These are phyloP conservation scores for Mycena sanguinolenta DNA, from an alignment of 768 basidiomycete species.

Conservation along the genomic window DNA sequence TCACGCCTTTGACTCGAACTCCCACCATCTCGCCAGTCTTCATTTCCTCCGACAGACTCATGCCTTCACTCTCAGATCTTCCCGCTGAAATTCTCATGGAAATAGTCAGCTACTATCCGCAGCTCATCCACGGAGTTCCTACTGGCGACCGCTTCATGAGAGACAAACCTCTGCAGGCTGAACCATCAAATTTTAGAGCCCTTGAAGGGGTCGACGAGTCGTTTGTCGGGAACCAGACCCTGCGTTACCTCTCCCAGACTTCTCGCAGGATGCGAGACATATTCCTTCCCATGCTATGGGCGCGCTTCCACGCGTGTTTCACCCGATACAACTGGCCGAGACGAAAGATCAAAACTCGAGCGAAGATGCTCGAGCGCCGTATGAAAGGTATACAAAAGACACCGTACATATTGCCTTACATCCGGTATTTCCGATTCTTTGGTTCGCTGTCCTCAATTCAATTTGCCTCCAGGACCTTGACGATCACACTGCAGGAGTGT, in stretches of 20 bases:
- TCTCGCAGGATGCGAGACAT: slow-evolving; percentile 6
- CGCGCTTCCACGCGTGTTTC: slow-evolving; percentile 6
- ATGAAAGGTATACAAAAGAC: slow-evolving; percentile 26
- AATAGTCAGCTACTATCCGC: slow-evolving; percentile 19
- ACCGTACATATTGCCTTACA: slow-evolving; percentile 9
- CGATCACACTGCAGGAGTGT: slow-evolving; percentile 15
- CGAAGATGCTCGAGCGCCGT: slow-evolving; percentile 29
- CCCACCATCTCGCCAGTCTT: too few species aligned
- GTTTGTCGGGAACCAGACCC: slow-evolving; percentile 10
- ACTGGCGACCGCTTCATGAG: too few species aligned
- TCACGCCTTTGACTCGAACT: too few species aligned
- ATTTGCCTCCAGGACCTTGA: background rate
- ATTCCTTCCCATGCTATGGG: slow-evolving; percentile 21
- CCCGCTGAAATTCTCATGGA: slow-evolving; percentile 26
- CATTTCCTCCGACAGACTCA: too few species aligned
- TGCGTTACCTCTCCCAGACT: slow-evolving; percentile 23
- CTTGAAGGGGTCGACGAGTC: background rate
- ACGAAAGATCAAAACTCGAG: slow-evolving; percentile 1
- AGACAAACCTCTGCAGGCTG: too few species aligned
- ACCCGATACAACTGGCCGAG: background rate
- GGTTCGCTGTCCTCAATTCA: background rate
- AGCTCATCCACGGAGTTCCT: background rate
- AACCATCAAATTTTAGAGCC: too few species aligned
- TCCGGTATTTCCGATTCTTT: background rate
- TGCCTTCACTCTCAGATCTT: slow-evolving; percentile 24